These are phyloP conservation scores for Neostapfia colusana DNA, from an alignment of 176 grass and related monocot species.

Conservation along the genomic window DNA sequence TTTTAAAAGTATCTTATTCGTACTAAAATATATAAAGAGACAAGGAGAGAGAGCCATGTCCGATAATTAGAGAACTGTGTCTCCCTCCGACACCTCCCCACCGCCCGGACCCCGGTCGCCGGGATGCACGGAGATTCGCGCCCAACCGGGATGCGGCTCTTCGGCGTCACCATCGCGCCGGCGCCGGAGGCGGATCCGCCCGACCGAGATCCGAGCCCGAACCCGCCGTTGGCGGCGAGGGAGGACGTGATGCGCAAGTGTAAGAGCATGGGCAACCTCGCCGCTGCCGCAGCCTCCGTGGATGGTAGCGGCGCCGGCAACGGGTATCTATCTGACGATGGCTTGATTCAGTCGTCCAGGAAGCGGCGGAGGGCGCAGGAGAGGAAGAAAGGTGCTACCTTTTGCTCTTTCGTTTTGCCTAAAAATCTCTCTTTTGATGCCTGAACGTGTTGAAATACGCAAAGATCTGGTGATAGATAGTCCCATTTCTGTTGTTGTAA, in stretches of 20 bases:
- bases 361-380: constrained; percentile 52
- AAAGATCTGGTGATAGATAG: constrained; percentile 42
- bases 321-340: constrained; percentile 59
- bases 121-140: constrained; percentile 56
- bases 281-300: constrained; percentile 14
- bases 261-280: constrained; percentile 70
- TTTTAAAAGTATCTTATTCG: too few species aligned
- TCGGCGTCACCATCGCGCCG: constrained; percentile 60
- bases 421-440: constrained; percentile 15
- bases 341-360: constrained; percentile 43
- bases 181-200: constrained; percentile 24
- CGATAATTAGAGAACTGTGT: constrained; percentile 33
- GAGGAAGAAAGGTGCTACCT: constrained; percentile 62
- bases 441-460: constrained; percentile 5
- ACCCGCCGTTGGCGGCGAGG: constrained; percentile 38
- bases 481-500: background rate
- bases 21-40: too few species aligned
- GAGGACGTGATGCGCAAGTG: constrained; percentile 73
- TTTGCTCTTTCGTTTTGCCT: constrained; percentile 18
- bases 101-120: constrained; percentile 38
- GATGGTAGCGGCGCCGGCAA: constrained; percentile 37
- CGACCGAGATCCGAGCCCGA: constrained; percentile 43
- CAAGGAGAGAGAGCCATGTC: background rate
- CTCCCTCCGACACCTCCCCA: constrained; percentile 31
- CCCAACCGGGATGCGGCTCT: constrained; percentile 55